phyloP scores from a whole-genome alignment of 495 filamentous ascomycete genomes.

The Aspergillus saccharolyticus region DNA sequence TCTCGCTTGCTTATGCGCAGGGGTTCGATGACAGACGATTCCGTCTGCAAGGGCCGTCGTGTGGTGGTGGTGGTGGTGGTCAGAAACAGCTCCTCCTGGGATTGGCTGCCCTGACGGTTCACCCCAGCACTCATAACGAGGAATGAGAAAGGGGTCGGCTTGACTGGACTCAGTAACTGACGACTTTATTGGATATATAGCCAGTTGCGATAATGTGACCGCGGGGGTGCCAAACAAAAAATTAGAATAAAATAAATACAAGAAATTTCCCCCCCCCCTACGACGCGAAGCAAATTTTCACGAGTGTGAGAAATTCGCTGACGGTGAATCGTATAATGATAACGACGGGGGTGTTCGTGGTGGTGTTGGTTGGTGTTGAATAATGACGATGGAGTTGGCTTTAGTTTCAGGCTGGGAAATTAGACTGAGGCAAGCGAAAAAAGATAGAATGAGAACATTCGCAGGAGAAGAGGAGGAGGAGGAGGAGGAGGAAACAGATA shows the following conservation, averaged over 20 bases:
- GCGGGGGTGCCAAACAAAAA: neutral
- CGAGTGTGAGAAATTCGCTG: too few relatives aligned
- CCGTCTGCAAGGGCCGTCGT: conserved; percentile 43
- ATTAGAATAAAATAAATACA: too few relatives aligned
- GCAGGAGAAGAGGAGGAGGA: conserved; percentile 3
- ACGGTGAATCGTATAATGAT: too few relatives aligned
- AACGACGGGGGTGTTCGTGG: too few relatives aligned
- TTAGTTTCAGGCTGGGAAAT: too few relatives aligned
- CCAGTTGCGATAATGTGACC: neutral
- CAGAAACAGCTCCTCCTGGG: conserved; percentile 74
- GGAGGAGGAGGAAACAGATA: neutral
- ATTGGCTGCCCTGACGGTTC: conserved; percentile 48
- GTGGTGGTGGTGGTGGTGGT: conserved; percentile 28
- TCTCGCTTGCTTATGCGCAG: conserved; percentile 76
- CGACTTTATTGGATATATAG: neutral
- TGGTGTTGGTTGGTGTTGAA: too few relatives aligned
- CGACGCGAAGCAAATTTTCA: too few relatives aligned
- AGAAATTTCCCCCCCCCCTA: too few relatives aligned
- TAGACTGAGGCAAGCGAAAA: too few relatives aligned
- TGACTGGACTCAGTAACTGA: neutral
- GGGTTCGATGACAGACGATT: conserved; percentile 74
- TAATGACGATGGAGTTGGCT: too few relatives aligned
- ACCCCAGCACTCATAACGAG: conserved; percentile 36
- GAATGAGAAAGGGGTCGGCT: neutral
- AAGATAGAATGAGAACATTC: neutral